Base-by-base conservation (phyloP, 257 asterid genomes). In the Solanum pimpinellifolium region DNA sequence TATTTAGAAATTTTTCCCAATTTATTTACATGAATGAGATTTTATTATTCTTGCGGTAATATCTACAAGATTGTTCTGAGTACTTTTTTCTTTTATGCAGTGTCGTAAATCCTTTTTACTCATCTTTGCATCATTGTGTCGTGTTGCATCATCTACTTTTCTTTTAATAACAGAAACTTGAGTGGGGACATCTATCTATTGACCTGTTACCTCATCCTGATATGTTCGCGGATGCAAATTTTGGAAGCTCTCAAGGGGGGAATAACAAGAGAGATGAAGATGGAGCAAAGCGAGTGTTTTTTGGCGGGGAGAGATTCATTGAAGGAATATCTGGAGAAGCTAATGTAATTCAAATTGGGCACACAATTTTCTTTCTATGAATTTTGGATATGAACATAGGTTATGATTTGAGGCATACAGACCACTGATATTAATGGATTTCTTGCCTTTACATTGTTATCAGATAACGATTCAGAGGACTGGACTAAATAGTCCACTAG, bases 281-380 rank as follows among this genome's bases (percentile, higher is more conserved):
- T 92, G 99, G 99, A 85, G 99, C 99, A 90, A 97, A 95, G 89
- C 94, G 99, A 90, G 94, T 91, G 76, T 97, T 97, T 91, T 97
- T 97, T 93, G 99, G 99, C 13, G 99, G 99, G 88, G 99, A 96
- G 89, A 92, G 99, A 88, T 95, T 96, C 90, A 88, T 96, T 87
- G 99, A 97, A 90, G 99, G 99, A 86, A 91, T 97, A 90, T 95
- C 99, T 10, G 99, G 99, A 86, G 99, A 96, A 91, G 99, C 99
- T 86, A 73, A 90, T 93, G 99, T 97, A 91, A 95, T 88, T 94
- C 76, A 75, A 85, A 47, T 86, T 73, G 85, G 62, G 46, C 72
- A 47, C 35, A 0, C 70, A 44, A 59, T 70, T 27, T 70, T 47
- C 88, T 73, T 86, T 86, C 46, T 86, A 33, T 31, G 52, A 41